These are phyloP conservation scores for Darksidea phi DNA, from an alignment of 495 filamentous ascomycete species.

Conservation along the genomic window DNA sequence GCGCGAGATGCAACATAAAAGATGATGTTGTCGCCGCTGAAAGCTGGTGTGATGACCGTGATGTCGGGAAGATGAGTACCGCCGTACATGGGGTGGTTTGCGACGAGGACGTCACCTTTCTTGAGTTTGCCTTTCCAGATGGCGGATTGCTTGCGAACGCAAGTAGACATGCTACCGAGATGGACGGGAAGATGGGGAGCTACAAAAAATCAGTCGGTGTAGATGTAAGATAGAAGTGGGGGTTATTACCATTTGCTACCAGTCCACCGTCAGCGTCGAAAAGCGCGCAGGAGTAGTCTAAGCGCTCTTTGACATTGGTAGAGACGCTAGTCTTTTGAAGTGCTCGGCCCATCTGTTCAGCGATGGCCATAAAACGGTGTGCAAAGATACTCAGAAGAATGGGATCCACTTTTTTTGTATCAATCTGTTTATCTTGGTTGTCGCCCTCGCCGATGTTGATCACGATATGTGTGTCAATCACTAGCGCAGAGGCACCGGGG, in stretches of 20 bases:
- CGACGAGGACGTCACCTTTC: slow-evolving; percentile 89
- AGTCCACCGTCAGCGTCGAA: slow-evolving; percentile 89
- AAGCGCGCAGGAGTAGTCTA: slow-evolving; percentile 95
- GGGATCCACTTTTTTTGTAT: slow-evolving; percentile 64
- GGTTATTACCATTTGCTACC: slow-evolving; percentile 71
- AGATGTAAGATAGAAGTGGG: neutral
- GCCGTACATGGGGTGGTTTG: slow-evolving; percentile 93
- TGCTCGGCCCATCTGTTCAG: slow-evolving; percentile 95
- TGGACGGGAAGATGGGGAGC: slow-evolving; percentile 94
- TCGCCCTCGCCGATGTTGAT: slow-evolving; percentile 66
- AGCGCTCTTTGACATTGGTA: slow-evolving; percentile 95
- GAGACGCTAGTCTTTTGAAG: slow-evolving; percentile 96
- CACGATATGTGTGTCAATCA: slow-evolving; percentile 71
- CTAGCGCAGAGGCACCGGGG: slow-evolving; percentile 69
- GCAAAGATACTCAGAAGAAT: slow-evolving; percentile 96
- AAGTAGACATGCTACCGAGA: slow-evolving; percentile 91
- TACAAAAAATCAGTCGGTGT: slow-evolving; percentile 19
- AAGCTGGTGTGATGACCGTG: slow-evolving; percentile 91
- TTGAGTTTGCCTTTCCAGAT: slow-evolving; percentile 90
- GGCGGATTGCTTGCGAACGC: slow-evolving; percentile 85
- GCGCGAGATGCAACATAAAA: slow-evolving; percentile 96
- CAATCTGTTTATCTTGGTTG: slow-evolving; percentile 51
- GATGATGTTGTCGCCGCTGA: slow-evolving; percentile 80
- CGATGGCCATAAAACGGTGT: slow-evolving; percentile 98
- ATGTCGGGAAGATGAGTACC: slow-evolving; percentile 90